phyloP scores from a whole-genome alignment of 805 yeast genomes.

The Cyberlindnera nakhonratchasimensis region DNA sequence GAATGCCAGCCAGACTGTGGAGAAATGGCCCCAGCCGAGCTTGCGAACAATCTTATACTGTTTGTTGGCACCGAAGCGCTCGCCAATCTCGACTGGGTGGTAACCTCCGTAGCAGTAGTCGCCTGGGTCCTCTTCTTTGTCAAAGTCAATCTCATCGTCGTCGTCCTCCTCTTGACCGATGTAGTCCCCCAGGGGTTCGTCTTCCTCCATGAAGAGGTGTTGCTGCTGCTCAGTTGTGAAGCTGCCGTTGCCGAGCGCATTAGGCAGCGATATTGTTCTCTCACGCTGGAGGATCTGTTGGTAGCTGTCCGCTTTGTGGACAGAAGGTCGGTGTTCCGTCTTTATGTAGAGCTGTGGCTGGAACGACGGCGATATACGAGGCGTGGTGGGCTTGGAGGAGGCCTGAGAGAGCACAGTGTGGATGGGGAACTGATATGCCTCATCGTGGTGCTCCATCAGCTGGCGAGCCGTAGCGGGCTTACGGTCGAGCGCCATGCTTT shows the following conservation, averaged over 20 bases:
- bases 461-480: not conserved
- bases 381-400: not conserved
- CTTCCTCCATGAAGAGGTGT: not conserved
- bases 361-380: slow-evolving; percentile 3
- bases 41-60: slow-evolving; percentile 50
- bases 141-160: slow-evolving; percentile 7
- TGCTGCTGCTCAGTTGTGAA: not conserved
- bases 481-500: not conserved
- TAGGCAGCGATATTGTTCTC: not conserved
- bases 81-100: slow-evolving; percentile 59
- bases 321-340: slow-evolving; percentile 22
- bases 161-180: not conserved
- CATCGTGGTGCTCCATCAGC: not conserved
- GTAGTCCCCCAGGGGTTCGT: not conserved
- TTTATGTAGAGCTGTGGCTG: slow-evolving; percentile 13
- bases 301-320: slow-evolving; percentile 18
- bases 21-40: slow-evolving; percentile 71
- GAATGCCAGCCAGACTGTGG: slow-evolving; percentile 66
- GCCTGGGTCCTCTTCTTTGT: slow-evolving; percentile 44
- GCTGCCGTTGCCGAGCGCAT: not conserved
- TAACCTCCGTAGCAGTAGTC: slow-evolving; percentile 63
- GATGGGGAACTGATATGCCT: slow-evolving; percentile 1
- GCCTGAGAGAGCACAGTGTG: not conserved
- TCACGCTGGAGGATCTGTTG: slow-evolving; percentile 7
- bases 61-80: slow-evolving; percentile 43